Conservation (phyloP, 495 filamentous ascomycete species). For the Chaetomidium leptoderma region DNA sequence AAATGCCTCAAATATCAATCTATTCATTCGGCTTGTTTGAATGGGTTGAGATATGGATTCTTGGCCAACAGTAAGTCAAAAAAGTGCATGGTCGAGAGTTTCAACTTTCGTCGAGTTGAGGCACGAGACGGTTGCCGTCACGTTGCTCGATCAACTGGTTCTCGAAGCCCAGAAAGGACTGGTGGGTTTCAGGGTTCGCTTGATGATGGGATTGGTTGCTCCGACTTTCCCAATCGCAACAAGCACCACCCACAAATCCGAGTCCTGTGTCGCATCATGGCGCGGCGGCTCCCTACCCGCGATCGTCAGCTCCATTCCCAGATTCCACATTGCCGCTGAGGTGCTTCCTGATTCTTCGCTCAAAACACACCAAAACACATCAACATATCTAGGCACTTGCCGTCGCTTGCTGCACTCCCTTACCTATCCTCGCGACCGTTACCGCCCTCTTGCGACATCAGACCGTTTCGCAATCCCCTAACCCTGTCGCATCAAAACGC, state of each 20-base stretch:
- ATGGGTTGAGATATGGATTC: too few species aligned
- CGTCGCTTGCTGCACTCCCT: background rate
- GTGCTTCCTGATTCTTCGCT: background rate
- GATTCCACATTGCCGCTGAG: background rate
- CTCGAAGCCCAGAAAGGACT: background rate
- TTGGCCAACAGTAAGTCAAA: too few species aligned
- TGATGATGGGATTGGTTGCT: slow-evolving; percentile 1
- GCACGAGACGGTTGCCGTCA: background rate
- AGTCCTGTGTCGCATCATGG: background rate
- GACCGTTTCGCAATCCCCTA: background rate
- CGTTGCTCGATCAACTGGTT: slow-evolving; percentile 23
- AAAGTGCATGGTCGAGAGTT: too few species aligned
- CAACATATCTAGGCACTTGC: background rate
- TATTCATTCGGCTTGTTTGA: too few species aligned
- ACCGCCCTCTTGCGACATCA: background rate
- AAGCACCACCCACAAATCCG: too few species aligned
- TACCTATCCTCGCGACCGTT: too few species aligned
- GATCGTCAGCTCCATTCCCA: background rate
- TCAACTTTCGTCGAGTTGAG: too few species aligned
- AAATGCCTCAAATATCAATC: too few species aligned
- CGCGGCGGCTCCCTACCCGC: background rate
- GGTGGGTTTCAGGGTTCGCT: slow-evolving; percentile 5
- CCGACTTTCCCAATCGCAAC: background rate
- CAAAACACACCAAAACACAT: background rate
- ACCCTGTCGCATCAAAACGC: background rate